Percentiles rank a stretch among this genome's conserved stretches.
Evolutionary conservation across 2,329 filamentous ascomycete genomes (phyloP).

Genomic region (Ophiostoma quercus): DNA sequence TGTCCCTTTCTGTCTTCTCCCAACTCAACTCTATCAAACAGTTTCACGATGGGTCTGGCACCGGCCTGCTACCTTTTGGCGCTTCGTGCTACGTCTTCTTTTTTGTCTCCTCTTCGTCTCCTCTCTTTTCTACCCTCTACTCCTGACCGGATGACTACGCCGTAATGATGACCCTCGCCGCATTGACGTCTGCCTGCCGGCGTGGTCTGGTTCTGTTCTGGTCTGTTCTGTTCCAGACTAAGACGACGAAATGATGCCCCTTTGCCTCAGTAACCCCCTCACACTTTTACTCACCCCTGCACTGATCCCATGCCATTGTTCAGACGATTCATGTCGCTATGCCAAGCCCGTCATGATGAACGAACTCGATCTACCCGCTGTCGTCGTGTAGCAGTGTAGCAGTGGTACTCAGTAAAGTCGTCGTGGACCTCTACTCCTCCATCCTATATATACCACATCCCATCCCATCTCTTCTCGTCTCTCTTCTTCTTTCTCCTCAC

Average conservation of each 20-base stretch:
- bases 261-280: not conserved
- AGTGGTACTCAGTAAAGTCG: no score
- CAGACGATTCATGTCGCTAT: slow-evolving; percentile 10
- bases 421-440: not conserved
- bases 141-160: not conserved
- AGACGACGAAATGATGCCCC: not conserved
- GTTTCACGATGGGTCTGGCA: slow-evolving; percentile 6
- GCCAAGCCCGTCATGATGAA: slow-evolving; percentile 7
- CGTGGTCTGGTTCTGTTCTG: not conserved
- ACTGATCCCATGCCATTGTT: slow-evolving; percentile 5
- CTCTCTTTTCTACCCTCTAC: not conserved
- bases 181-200: slow-evolving; percentile 1
- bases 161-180: not conserved
- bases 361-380: slow-evolving; percentile 5
- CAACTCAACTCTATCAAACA: not conserved
- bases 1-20: not conserved
- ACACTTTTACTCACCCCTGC: not conserved
- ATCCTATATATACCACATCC: not conserved
- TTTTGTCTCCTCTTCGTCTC: no score
- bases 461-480: slow-evolving; percentile 12
- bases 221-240: no score
- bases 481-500: slow-evolving; percentile 17
- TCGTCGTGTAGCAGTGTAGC: not conserved
- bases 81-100: not conserved
- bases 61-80: not conserved